Evolutionary conservation across 129 eudicot genomes (phyloP).

Genomic region (Flaveria bidentis): DNA sequence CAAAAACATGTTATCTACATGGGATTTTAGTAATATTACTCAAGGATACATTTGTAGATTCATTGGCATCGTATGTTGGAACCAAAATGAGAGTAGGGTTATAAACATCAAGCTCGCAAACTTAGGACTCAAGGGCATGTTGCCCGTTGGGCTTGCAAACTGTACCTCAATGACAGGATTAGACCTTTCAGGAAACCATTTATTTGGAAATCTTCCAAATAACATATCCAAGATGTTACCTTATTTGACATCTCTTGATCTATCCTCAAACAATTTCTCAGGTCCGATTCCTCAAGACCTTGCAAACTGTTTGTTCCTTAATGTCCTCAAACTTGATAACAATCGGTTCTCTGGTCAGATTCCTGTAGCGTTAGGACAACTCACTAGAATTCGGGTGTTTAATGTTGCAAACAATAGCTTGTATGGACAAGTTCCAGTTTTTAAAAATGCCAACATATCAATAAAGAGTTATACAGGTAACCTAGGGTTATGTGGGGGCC

Average conservation of each 20-base stretch:
- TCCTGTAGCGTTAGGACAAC: conserved; percentile 38
- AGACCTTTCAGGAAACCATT: conserved; percentile 58
- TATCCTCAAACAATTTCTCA: conserved; percentile 62
- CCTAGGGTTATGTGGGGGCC: conserved; percentile 66
- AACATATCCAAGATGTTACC: conserved; percentile 43
- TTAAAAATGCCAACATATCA: conserved; percentile 26
- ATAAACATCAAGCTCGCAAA: conserved; percentile 48
- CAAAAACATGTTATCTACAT: conserved; percentile 34
- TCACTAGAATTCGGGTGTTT: conserved; percentile 19
- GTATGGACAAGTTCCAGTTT: conserved; percentile 59
- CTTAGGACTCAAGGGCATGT: conserved; percentile 56
- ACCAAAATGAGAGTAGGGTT: conserved; percentile 51
- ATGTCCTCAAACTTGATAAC: conserved; percentile 49
- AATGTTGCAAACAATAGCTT: conserved; percentile 59
- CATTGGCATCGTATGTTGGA: conserved; percentile 66
- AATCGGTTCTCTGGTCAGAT: conserved; percentile 61
- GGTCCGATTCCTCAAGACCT: conserved; percentile 56
- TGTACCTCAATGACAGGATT: conserved; percentile 58
- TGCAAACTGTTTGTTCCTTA: conserved; percentile 58
- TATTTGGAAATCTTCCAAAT: conserved; percentile 51
- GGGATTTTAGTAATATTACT: conserved; percentile 48
- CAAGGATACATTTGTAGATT: conserved; percentile 61
- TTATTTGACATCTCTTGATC: conserved; percentile 55
- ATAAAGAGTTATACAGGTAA: conserved; percentile 52
- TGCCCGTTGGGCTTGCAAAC: conserved; percentile 48